A percentile compares a stretch with the other conserved stretches of the same genome.
These are phyloP conservation scores for Mycena chlorophos DNA, from an alignment of 768 basidiomycete genomes.

Conservation along the genomic window DNA sequence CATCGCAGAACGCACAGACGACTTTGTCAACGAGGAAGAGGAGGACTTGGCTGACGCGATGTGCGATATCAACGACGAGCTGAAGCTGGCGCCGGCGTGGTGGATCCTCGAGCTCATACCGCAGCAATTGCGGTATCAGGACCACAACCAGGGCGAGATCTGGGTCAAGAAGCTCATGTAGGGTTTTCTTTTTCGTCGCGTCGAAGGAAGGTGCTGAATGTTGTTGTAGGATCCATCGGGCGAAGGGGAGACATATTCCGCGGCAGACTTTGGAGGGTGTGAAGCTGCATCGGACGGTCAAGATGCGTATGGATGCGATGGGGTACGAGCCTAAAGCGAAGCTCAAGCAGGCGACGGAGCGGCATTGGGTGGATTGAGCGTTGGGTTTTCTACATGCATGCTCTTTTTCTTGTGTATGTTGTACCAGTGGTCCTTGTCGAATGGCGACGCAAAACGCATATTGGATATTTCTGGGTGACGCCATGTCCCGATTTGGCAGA, in stretches of 20 bases:
- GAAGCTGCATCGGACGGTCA: conserved; percentile 26
- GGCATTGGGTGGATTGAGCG: conserved; percentile 27
- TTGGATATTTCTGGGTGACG: too few relatives aligned
- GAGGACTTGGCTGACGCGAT: conserved; percentile 62
- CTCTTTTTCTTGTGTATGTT: too few relatives aligned
- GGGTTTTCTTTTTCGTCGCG: conserved; percentile 18
- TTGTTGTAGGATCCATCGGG: conserved; percentile 40
- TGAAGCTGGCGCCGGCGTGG: conserved; percentile 50
- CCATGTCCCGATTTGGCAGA: too few relatives aligned
- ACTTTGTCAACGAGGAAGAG: conserved; percentile 52
- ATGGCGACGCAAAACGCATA: too few relatives aligned
- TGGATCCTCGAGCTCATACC: conserved; percentile 65
- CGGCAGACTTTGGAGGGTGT: conserved; percentile 14
- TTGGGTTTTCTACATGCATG: too few relatives aligned
- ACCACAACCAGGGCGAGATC: conserved; percentile 33
- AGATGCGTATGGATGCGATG: conserved; percentile 27
- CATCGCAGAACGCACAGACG: conserved; percentile 14
- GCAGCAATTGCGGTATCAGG: conserved; percentile 41
- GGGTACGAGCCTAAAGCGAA: conserved; percentile 33
- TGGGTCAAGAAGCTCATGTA: conserved; percentile 41
- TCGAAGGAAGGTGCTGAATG: not conserved
- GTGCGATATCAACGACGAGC: conserved; percentile 55
- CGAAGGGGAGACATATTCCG: conserved; percentile 28
- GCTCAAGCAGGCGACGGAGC: conserved; percentile 18
- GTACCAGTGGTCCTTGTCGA: too few relatives aligned